Percentiles rank a stretch among this genome's conserved stretches.
Evolutionary conservation across 148 eudicot species (phyloP).

Genomic region (Rhododendron simsii): DNA sequence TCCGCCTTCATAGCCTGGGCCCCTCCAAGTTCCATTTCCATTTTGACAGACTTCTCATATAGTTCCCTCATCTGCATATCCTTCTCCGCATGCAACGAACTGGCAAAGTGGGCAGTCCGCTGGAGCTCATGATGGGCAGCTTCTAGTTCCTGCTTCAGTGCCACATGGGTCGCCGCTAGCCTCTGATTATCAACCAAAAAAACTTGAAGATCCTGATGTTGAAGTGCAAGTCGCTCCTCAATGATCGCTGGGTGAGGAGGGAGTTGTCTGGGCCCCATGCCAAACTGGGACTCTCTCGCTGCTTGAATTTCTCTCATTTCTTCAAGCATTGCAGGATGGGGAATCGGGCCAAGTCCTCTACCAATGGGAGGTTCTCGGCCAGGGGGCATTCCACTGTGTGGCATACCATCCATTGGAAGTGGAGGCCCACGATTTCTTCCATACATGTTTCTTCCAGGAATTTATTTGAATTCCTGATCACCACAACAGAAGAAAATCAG

Average conservation of each 20-base stretch:
- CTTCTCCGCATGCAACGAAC: constrained; percentile 48
- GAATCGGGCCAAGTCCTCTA: constrained; percentile 44
- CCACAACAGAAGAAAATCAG: background rate
- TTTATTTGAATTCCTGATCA: background rate
- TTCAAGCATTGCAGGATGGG: constrained; percentile 68
- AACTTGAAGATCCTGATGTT: constrained; percentile 76
- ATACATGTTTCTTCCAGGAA: constrained; percentile 38
- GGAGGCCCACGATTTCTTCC: constrained; percentile 76
- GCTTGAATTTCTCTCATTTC: constrained; percentile 47
- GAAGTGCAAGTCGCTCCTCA: constrained; percentile 74
- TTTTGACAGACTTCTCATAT: constrained; percentile 56
- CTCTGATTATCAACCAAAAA: constrained; percentile 76
- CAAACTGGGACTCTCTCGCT: constrained; percentile 57
- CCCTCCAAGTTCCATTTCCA: constrained; percentile 71
- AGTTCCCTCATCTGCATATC: constrained; percentile 82
- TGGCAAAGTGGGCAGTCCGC: constrained; percentile 49
- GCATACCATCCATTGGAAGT: constrained; percentile 46
- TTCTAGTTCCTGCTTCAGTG: constrained; percentile 86
- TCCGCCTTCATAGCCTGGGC: constrained; percentile 74
- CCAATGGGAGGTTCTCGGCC: constrained; percentile 51
- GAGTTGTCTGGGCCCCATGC: constrained; percentile 54
- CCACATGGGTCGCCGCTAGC: constrained; percentile 87
- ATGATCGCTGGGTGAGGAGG: constrained; percentile 87
- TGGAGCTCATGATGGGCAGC: constrained; percentile 69
- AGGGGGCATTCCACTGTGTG: constrained; percentile 50